These are phyloP conservation scores for Trametes sanguinea DNA, from an alignment of 768 basidiomycete species.

Conservation along the genomic window DNA sequence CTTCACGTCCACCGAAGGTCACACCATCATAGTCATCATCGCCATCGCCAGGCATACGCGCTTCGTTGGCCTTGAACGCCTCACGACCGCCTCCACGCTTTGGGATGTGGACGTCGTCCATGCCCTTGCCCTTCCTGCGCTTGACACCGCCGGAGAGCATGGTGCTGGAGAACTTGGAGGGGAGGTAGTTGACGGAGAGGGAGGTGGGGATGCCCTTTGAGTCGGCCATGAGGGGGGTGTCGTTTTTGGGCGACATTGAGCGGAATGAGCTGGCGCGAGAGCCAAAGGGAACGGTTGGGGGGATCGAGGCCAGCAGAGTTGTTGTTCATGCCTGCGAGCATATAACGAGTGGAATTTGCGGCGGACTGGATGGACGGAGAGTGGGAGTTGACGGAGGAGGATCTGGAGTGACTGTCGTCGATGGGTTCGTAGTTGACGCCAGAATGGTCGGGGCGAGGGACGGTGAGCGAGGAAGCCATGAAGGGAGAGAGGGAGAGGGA, in stretches of 20 bases:
- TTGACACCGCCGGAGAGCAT: constrained; percentile 44
- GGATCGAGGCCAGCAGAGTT: constrained; percentile 37
- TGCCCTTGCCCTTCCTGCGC: constrained; percentile 40
- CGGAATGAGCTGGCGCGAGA: constrained; percentile 27
- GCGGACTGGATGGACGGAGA: constrained; percentile 38
- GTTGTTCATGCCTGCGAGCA: constrained; percentile 40
- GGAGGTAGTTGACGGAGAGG: constrained; percentile 73
- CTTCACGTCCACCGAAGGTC: constrained; percentile 42
- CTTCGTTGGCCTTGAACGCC: constrained; percentile 46
- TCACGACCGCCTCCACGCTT: constrained; percentile 73
- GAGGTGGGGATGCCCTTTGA: constrained; percentile 32
- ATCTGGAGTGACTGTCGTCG: constrained; percentile 28
- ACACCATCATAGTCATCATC: constrained; percentile 44
- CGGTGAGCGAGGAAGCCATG: constrained; percentile 18
- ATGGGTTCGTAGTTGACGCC: constrained; percentile 18
- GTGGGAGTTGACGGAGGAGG: constrained; percentile 40
- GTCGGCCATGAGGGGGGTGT: constrained; percentile 27
- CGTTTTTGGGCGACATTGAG: constrained; percentile 31
- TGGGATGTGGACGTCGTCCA: constrained; percentile 42
- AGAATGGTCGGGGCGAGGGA: constrained; percentile 1
- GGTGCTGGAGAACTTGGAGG: constrained; percentile 66
- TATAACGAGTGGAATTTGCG: constrained; percentile 50
- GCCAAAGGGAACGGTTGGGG: constrained; percentile 43
- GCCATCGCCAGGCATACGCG: constrained; percentile 40
- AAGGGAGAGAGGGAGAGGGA: constrained; percentile 7